Conservation (phyloP, 495 filamentous ascomycete species). For the Daldinia decipiens region DNA sequence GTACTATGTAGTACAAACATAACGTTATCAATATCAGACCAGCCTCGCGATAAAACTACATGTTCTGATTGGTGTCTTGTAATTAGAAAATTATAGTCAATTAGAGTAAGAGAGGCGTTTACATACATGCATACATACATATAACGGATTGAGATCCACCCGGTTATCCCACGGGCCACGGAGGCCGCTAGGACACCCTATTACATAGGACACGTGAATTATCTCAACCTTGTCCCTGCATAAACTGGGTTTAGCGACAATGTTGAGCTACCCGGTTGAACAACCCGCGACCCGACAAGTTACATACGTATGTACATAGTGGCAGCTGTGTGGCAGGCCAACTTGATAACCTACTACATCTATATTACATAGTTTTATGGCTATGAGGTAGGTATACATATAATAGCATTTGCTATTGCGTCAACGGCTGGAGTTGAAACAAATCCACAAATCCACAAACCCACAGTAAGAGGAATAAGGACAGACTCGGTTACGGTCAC, state of each 20-base stretch:
- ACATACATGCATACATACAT: too few species aligned
- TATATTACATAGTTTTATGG: neutral
- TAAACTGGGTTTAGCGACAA: neutral
- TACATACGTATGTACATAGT: too few species aligned
- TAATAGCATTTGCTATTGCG: conserved; percentile 27
- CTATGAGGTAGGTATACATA: conserved; percentile 9
- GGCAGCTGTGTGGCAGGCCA: conserved; percentile 6
- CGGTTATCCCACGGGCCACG: neutral
- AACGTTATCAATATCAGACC: conserved; percentile 23
- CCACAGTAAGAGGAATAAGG: neutral
- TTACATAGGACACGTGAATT: neutral
- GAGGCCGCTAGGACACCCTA: neutral
- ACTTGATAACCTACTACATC: conserved; percentile 17
- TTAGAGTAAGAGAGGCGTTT: conserved; percentile 1
- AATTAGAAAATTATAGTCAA: conserved; percentile 3
- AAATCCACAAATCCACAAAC: conserved; percentile 33
- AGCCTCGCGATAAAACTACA: conserved; percentile 4
- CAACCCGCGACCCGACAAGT: conserved; percentile 19
- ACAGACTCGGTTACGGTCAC: conserved; percentile 41
- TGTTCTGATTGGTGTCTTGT: conserved; percentile 15
- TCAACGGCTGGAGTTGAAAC: conserved; percentile 42
- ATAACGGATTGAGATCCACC: neutral
- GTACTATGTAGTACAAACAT: conserved; percentile 23
- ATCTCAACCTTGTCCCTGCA: conserved; percentile 4
- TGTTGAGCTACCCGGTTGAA: conserved; percentile 6